Evolutionary conservation across 331 rosid genomes (phyloP), one percentile per base, ranked within the genome.

Genomic region (Quercus lobata): DNA sequence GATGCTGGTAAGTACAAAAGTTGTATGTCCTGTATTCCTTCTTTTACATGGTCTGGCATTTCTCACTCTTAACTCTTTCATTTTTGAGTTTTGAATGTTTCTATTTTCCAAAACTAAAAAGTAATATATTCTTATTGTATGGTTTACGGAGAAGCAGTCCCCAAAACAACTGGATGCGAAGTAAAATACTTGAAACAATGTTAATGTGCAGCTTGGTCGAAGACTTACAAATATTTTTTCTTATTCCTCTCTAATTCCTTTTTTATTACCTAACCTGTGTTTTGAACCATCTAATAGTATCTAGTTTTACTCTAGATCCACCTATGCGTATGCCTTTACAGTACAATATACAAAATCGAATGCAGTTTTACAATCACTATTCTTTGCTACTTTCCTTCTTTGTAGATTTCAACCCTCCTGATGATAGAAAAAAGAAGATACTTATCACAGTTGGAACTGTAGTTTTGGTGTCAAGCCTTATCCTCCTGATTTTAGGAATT

Each of bases 401-500:
- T 66, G 25, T 22, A 66, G 52, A 34, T 34, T 18, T 34, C 72
- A 34, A 18, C 0, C 72, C 72, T 30, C 52, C 72, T 32, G 14
- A 19, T 32, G 52, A 66, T 6, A 19, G 25, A 19, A 34, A 66
- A 66, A 66, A 34, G 25, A 66, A 66, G 52, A 18, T 66, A 17
- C 7, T 66, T 4, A 12, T 66, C 2, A 56, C 53, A 5, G 66
- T 6, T 63, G 82, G 72, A 63, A 77, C 35, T 17, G 75, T 65
- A 35, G n/a, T 29, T 65, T 69, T 69, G 25, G 66, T 25, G 44
- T 77, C 32, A 8, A 22, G 49, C 74, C 69, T 82, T 71, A 24
- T 84, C 41, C 34, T 85, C 54, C 24, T 79, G 2, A 52, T 79
- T 63, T 69, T 85, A 65, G 79, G 77, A 49, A n/a, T 75, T 44